Conservation (phyloP, 1,284 basidiomycete genomes). For the Nidula niveotomentosa region DNA sequence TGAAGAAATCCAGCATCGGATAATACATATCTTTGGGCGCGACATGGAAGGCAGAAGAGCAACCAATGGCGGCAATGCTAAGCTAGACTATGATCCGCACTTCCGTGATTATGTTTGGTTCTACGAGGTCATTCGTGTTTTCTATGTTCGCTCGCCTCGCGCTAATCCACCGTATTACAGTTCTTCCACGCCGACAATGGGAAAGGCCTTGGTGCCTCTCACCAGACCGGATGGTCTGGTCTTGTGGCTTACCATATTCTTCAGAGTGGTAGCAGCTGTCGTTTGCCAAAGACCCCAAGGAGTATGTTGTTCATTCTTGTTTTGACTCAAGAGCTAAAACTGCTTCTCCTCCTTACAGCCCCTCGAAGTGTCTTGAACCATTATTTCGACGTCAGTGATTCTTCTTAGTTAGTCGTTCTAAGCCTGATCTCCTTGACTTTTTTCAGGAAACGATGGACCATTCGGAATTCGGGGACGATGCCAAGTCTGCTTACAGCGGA, state of each 20-base stretch:
- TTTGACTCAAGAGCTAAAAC: constrained; percentile 10
- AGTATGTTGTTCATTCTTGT: constrained; percentile 49
- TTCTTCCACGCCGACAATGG: constrained; percentile 97
- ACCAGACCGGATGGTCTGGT: constrained; percentile 98
- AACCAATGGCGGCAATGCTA: constrained; percentile 88
- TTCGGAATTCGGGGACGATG: constrained; percentile 72
- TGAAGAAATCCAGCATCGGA: constrained; percentile 96
- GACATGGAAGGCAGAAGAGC: constrained; percentile 86
- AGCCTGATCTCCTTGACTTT: neutral
- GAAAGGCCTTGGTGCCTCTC: constrained; percentile 92
- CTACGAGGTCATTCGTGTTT: constrained; percentile 67
- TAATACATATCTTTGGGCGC: constrained; percentile 95
- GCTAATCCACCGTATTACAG: constrained; percentile 31
- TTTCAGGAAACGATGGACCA: constrained; percentile 72
- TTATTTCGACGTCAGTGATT: constrained; percentile 83
- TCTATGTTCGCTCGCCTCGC: constrained; percentile 1
- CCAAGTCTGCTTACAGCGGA: constrained; percentile 60
- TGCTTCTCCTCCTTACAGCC: constrained; percentile 44
- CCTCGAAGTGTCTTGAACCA: constrained; percentile 87
- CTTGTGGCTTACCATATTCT: constrained; percentile 91
- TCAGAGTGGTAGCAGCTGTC: constrained; percentile 82
- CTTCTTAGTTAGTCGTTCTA: neutral
- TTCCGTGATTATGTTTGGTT: constrained; percentile 97
- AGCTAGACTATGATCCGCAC: constrained; percentile 91
- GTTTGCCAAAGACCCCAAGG: constrained; percentile 84